Evolutionary conservation across 306 rosid species (phyloP).

Genomic region (Fragaria nilgerrensis): DNA sequence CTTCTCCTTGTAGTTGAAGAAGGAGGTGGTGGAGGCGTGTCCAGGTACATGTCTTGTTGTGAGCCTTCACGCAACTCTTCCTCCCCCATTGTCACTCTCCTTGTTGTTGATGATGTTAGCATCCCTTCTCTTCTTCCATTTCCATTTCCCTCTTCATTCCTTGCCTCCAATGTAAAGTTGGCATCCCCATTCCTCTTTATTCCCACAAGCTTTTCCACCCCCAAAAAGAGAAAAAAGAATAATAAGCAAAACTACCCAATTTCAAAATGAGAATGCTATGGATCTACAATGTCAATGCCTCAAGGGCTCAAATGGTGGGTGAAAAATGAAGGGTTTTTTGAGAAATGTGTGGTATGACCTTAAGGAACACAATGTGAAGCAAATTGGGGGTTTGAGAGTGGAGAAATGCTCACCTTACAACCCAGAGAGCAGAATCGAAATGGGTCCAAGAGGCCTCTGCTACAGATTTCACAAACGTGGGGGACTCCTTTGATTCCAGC

Average conservation of each 20-base stretch:
- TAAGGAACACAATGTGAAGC: constrained; percentile 18
- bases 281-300: constrained; percentile 9
- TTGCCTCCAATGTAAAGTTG: constrained; percentile 56
- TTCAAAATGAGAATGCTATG: background rate
- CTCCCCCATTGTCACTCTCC: constrained; percentile 37
- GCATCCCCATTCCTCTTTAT: constrained; percentile 80
- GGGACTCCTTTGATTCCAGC: constrained; percentile 67
- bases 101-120: constrained; percentile 33
- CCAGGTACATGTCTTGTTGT: constrained; percentile 65
- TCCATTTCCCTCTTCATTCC: constrained; percentile 42
- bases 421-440: constrained; percentile 93
- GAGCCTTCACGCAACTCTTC: constrained; percentile 75
- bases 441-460: constrained; percentile 84
- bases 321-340: constrained; percentile 32
- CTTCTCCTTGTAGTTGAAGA: constrained; percentile 84
- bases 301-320: constrained; percentile 28
- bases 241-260: background rate
- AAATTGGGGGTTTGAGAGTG: background rate
- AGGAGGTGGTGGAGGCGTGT: constrained; percentile 71
- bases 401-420: constrained; percentile 68
- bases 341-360: constrained; percentile 19
- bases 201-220: constrained; percentile 60
- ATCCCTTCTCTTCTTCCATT: constrained; percentile 38
- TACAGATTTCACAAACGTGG: constrained; percentile 88
- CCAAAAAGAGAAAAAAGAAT: background rate